Conservation (phyloP, 192 early-diverging fungal genomes). For the Thamnidium elegans region DNA sequence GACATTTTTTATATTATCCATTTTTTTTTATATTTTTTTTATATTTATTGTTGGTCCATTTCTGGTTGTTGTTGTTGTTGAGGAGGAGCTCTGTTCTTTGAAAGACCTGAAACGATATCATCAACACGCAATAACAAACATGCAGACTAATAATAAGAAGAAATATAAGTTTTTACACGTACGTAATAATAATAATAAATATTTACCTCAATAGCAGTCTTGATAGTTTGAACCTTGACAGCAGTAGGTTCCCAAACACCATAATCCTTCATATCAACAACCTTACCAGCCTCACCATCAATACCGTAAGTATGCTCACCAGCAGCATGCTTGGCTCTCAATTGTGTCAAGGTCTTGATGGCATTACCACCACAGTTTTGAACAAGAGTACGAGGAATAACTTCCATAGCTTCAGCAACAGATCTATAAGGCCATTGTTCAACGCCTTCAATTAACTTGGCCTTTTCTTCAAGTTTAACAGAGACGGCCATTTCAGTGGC, state of each 20-base stretch:
- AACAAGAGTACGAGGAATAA: constrained; percentile 96
- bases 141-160: constrained; percentile 52
- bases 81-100: constrained; percentile 52
- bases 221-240: constrained; percentile 99
- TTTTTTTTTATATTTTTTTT: too few relatives aligned
- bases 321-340: constrained; percentile 92
- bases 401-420: constrained; percentile 92
- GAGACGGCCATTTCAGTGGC: constrained; percentile 97
- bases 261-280: constrained; percentile 96
- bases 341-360: constrained; percentile 92
- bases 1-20: too few relatives aligned
- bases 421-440: constrained; percentile 97
- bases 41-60: too few relatives aligned
- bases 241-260: constrained; percentile 99
- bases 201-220: constrained; percentile 95
- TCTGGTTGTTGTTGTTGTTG: constrained; percentile 3
- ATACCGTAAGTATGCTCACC: constrained; percentile 92
- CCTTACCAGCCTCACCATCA: constrained; percentile 86
- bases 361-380: constrained; percentile 99
- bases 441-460: constrained; percentile 85
- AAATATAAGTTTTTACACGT: constrained; percentile 6
- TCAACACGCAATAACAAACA: constrained; percentile 85
- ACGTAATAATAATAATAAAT: background rate
- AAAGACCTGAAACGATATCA: constrained; percentile 95
- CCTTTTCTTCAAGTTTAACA: constrained; percentile 85